These are phyloP conservation scores for Phytopythium kandeliae DNA, from an alignment of 352 stramenopile species.

Conservation along the genomic window DNA sequence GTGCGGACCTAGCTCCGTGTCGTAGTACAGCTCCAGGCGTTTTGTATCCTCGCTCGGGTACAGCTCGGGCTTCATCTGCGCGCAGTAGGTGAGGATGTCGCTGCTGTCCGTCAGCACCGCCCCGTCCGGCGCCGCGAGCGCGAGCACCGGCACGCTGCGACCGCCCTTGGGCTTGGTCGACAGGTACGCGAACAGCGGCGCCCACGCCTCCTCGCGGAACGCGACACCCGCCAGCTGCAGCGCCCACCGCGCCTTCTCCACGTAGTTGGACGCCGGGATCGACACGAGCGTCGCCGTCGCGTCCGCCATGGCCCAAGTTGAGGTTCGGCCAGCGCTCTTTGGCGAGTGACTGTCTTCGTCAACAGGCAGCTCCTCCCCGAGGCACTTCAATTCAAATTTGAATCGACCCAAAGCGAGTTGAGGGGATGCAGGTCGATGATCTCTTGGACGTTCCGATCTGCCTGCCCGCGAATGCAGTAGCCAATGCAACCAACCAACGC, in stretches of 20 bases:
- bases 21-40: constrained; percentile 33
- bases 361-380: too few relatives aligned
- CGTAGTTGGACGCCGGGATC: constrained; percentile 54
- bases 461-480: too few relatives aligned
- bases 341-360: too few relatives aligned
- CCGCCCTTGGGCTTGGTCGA: constrained; percentile 41
- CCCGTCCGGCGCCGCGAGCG: constrained; percentile 8
- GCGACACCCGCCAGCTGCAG: constrained; percentile 31
- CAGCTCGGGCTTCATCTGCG: constrained; percentile 18
- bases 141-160: constrained; percentile 34
- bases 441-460: too few relatives aligned
- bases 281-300: constrained; percentile 24
- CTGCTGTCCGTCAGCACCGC: constrained; percentile 28
- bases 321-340: too few relatives aligned
- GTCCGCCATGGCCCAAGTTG: neutral
- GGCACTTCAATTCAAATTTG: constrained; percentile 1
- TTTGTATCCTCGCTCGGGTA: constrained; percentile 30
- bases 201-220: constrained; percentile 44
- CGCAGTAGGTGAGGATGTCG: constrained; percentile 40
- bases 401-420: neutral
- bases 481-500: too few relatives aligned
- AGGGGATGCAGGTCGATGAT: too few relatives aligned
- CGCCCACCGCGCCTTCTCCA: constrained; percentile 56
- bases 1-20: constrained; percentile 33
- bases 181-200: constrained; percentile 33